phyloP scores from a whole-genome alignment of 208 protist genomes.

The Zelonia costaricensis region DNA sequence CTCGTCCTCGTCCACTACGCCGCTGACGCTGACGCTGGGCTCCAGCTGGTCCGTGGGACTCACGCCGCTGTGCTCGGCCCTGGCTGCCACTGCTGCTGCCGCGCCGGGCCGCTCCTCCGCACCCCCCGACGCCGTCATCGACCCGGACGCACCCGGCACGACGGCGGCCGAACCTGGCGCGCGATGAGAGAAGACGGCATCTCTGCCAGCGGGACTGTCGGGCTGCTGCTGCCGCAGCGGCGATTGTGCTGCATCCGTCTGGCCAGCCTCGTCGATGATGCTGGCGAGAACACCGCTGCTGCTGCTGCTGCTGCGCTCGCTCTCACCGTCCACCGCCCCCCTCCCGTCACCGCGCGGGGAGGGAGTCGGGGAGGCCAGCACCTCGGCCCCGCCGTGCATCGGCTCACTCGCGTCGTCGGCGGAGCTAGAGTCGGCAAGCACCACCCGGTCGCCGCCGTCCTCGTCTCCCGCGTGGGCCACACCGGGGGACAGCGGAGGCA shows the following conservation, averaged over 20 bases:
- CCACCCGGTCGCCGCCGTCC: neutral
- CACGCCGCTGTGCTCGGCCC: neutral
- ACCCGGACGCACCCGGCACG: no score
- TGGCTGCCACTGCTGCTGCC: neutral
- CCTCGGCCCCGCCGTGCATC: no score
- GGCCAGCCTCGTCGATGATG: neutral
- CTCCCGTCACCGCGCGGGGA: no score
- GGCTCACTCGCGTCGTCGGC: neutral
- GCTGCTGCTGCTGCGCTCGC: neutral
- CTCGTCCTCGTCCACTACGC: constrained; percentile 12
- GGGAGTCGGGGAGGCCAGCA: no score
- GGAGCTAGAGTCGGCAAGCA: neutral
- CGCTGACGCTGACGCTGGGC: neutral
- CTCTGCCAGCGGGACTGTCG: no score
- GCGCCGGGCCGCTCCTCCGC: no score
- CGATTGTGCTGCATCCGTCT: no score
- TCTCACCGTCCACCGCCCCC: neutral
- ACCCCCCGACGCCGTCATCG: no score
- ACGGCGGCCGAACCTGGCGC: no score
- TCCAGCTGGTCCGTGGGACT: neutral
- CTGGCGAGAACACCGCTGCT: neutral
- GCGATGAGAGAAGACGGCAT: no score
- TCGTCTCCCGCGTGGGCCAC: neutral
- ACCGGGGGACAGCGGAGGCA: neutral
- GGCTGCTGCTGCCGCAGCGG: no score